These are phyloP conservation scores for Paracorniculantispora psalliotae DNA, from an alignment of 2,329 filamentous ascomycete species.

Conservation along the genomic window DNA sequence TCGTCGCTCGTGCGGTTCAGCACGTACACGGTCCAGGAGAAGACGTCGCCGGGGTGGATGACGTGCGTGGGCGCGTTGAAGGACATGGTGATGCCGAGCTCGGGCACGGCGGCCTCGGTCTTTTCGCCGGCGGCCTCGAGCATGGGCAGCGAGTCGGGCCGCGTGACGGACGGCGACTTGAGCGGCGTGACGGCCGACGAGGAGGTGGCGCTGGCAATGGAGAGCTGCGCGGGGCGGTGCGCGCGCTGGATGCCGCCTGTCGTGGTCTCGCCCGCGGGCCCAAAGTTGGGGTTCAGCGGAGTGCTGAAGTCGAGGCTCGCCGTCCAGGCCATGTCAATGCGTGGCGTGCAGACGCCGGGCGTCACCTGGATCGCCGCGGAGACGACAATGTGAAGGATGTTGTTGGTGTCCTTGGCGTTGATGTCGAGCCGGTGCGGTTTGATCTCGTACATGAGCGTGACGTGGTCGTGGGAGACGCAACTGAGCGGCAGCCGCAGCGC, in stretches of 20 bases:
- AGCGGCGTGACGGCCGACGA: constrained; percentile 50
- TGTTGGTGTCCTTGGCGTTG: constrained; percentile 41
- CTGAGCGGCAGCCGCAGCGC: constrained; percentile 49
- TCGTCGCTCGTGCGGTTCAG: constrained; percentile 61
- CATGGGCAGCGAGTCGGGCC: constrained; percentile 55
- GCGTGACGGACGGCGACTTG: constrained; percentile 50
- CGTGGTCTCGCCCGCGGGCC: constrained; percentile 46
- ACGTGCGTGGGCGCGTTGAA: constrained; percentile 57
- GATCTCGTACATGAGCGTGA: constrained; percentile 30
- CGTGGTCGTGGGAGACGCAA: constrained; percentile 68
- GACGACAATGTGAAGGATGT: constrained; percentile 56
- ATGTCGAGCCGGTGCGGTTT: constrained; percentile 43
- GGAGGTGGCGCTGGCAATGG: constrained; percentile 45
- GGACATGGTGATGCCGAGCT: constrained; percentile 71
- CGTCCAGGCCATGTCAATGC: constrained; percentile 62
- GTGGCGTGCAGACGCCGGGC: constrained; percentile 54
- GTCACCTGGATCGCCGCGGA: constrained; percentile 52
- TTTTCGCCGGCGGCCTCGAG: constrained; percentile 43
- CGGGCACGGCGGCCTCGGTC: constrained; percentile 44
- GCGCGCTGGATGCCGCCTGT: constrained; percentile 54
- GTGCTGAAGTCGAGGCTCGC: constrained; percentile 65
- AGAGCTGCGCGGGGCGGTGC: constrained; percentile 60
- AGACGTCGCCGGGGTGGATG: constrained; percentile 60
- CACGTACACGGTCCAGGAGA: constrained; percentile 69
- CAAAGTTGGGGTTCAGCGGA: constrained; percentile 60